Conservation (phyloP, 176 grass and related monocot genomes). For the Echinochloa phyllopogon region DNA sequence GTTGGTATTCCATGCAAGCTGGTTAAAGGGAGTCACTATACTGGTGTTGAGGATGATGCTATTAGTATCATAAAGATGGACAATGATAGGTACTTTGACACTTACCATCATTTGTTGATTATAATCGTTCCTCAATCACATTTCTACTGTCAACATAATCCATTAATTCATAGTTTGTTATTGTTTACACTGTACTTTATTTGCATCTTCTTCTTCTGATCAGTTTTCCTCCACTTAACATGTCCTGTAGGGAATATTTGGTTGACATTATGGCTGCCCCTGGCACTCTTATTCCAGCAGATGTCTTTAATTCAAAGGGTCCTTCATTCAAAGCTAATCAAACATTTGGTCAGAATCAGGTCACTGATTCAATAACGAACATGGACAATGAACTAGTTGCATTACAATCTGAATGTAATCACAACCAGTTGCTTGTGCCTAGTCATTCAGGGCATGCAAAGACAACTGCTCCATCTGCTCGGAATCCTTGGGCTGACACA, state of each 20-base stretch:
- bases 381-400: constrained; percentile 37
- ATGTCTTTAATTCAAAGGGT: constrained; percentile 77
- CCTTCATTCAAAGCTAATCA: constrained; percentile 55
- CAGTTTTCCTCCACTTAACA: constrained; percentile 23
- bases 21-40: constrained; percentile 96
- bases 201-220: constrained; percentile 19
- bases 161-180: constrained; percentile 17
- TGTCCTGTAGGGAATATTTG: constrained; percentile 73
- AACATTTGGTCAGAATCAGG: constrained; percentile 41
- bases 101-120: constrained; percentile 2
- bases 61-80: constrained; percentile 92
- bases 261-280: constrained; percentile 97
- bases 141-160: constrained; percentile 33
- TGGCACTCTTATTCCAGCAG: constrained; percentile 83
- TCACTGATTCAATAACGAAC: constrained; percentile 35
- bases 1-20: constrained; percentile 94
- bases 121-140: constrained; percentile 23
- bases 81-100: constrained; percentile 64
- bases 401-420: constrained; percentile 40
- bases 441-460: constrained; percentile 46
- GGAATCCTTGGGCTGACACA: constrained; percentile 24
- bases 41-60: constrained; percentile 89
- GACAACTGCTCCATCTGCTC: constrained; percentile 12
- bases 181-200: constrained; percentile 27
- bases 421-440: constrained; percentile 37